phyloP scores from a whole-genome alignment of 805 yeast species.

The Teunomyces tritomae region DNA sequence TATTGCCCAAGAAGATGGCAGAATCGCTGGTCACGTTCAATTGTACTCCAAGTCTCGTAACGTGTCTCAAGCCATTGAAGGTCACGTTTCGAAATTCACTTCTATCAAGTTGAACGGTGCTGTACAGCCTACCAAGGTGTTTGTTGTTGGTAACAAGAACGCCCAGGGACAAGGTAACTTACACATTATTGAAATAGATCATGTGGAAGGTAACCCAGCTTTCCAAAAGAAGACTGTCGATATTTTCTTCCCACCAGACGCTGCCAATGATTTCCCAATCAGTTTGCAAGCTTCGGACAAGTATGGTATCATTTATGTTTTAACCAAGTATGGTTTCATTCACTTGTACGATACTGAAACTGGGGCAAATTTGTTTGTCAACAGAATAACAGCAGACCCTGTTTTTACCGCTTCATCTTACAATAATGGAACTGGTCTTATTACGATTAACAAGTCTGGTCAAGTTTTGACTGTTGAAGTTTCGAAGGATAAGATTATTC shows the following conservation, averaged over 20 bases:
- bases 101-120: constrained; percentile 72
- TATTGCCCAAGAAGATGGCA: constrained; percentile 88
- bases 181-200: constrained; percentile 95
- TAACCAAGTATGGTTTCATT: constrained; percentile 95
- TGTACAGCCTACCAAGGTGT: constrained; percentile 71
- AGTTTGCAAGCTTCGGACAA: constrained; percentile 80
- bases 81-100: constrained; percentile 93
- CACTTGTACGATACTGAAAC: constrained; percentile 93
- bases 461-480: constrained; percentile 92
- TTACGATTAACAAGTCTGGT: constrained; percentile 92
- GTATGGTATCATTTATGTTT: constrained; percentile 82
- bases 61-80: constrained; percentile 95
- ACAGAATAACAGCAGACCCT: constrained; percentile 93
- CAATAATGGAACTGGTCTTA: constrained; percentile 73
- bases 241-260: constrained; percentile 95
- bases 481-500: constrained; percentile 78
- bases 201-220: constrained; percentile 77
- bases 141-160: constrained; percentile 88
- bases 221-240: constrained; percentile 89
- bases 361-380: constrained; percentile 89
- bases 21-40: constrained; percentile 95
- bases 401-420: constrained; percentile 85
- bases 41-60: constrained; percentile 83
- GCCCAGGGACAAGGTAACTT: constrained; percentile 69
- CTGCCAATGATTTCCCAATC: constrained; percentile 94